Evolutionary conservation across 2,329 filamentous ascomycete species (phyloP), one percentile per base, ranked within the genome.

Genomic region (Arthrobotrys conoides): DNA sequence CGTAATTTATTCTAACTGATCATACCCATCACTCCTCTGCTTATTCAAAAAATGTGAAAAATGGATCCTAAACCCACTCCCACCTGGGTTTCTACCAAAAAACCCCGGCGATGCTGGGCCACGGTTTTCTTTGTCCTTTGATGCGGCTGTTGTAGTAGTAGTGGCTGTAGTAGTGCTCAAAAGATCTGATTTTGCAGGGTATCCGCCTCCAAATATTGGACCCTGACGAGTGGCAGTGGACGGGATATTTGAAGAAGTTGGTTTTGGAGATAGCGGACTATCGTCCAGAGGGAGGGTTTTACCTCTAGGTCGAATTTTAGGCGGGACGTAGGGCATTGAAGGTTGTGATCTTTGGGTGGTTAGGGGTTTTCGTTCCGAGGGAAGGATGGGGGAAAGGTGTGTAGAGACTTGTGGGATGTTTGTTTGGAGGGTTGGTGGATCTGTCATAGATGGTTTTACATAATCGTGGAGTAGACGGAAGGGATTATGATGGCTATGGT

Each of bases 21-120:
- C 75, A 44, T 78, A 78, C 33, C 75, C 75, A 36, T 78, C 75
- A n/a, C 68, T 51, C 30, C 75, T 41, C 55, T 78, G 75, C 38
- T 78, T 78, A 24, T 78, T 51, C 30, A 78, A 49, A 44, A 78
- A 65, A 30, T 78, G 68, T 14, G 75, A 78, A 65, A 78, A 78
- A 22, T 78, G 75, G 44, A 78, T 78, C 18, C 75, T 57, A 38
- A 78, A 78, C 46, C 75, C 75, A 55, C 63, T 41, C 2, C 68
- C 68, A 18, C 41, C 63, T 20, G 68, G 61, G n/a, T 69, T 78
- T 36, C 75, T 59, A 5, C 75, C 75, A 57, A 78, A 78, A 55
- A 78, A 72, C 2, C 75, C 75, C 0, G 75, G 75, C 0, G 75
- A 69, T 0, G 24, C 14, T 4, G 75, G 75, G 3, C 75, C 63